These are phyloP conservation scores for Inonotus obliquus DNA, from an alignment of 1,284 basidiomycete genomes.

Conservation along the genomic window DNA sequence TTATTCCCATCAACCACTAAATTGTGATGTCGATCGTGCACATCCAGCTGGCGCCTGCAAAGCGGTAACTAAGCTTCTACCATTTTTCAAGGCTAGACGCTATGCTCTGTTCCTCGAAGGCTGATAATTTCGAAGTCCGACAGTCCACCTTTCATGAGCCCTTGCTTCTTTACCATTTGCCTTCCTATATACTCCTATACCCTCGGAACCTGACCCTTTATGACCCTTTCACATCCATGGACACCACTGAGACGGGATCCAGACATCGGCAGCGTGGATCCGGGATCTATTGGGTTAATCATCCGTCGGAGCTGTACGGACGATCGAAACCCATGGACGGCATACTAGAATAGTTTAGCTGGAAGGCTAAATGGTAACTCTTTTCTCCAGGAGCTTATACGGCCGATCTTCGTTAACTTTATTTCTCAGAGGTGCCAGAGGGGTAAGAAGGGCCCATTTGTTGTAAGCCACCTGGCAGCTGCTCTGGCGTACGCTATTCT, in stretches of 20 bases:
- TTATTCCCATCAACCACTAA: no score
- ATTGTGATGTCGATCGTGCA: no score
- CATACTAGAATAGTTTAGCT: slow-evolving; percentile 10
- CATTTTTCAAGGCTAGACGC: no score
- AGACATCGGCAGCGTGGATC: not conserved
- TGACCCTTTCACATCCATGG: not conserved
- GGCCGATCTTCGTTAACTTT: slow-evolving; percentile 12
- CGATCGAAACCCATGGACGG: not conserved
- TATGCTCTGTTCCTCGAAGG: not conserved
- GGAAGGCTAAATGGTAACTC: slow-evolving; percentile 20
- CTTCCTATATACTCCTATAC: not conserved
- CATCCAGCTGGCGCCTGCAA: not conserved
- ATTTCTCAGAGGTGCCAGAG: not conserved
- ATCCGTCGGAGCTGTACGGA: not conserved
- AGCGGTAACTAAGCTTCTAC: not conserved
- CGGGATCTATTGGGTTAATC: slow-evolving; percentile 2
- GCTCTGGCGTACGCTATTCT: not conserved
- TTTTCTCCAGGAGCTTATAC: slow-evolving; percentile 17
- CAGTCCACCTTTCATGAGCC: not conserved
- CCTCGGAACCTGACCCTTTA: not conserved
- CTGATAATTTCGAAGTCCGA: not conserved
- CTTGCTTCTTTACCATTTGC: not conserved
- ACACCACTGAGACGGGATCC: not conserved
- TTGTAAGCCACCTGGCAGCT: not conserved
- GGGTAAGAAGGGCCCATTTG: not conserved